Evolutionary conservation across 192 early-diverging fungal genomes (phyloP).

Genomic region (Rhizoclosmatium globosum): DNA sequence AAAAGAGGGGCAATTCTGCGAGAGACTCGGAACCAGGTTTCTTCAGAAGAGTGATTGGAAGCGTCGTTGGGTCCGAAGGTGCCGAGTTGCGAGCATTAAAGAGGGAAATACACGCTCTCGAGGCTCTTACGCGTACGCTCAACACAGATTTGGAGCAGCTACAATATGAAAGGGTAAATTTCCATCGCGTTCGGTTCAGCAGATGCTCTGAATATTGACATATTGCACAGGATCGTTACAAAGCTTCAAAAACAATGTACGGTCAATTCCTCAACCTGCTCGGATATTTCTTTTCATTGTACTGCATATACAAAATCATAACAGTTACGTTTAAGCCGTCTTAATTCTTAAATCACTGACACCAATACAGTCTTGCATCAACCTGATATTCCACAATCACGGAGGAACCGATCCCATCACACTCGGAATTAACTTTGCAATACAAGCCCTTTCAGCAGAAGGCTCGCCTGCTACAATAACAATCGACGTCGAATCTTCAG

Average conservation of each 20-base stretch:
- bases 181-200: not conserved
- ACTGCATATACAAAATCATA: slow-evolving; percentile 90
- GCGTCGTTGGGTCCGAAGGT: slow-evolving; percentile 37
- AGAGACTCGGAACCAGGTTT: slow-evolving; percentile 46
- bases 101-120: slow-evolving; percentile 65
- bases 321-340: slow-evolving; percentile 53
- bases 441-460: slow-evolving; percentile 59
- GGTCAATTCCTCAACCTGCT: slow-evolving; percentile 84
- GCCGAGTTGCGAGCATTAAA: slow-evolving; percentile 55
- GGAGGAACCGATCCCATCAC: slow-evolving; percentile 87
- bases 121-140: slow-evolving; percentile 73
- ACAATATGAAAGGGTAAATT: slow-evolving; percentile 72
- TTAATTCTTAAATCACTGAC: not conserved
- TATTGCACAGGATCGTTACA: slow-evolving; percentile 56
- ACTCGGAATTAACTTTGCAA: slow-evolving; percentile 74
- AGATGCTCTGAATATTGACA: not conserved
- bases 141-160: slow-evolving; percentile 84
- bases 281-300: slow-evolving; percentile 86
- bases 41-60: slow-evolving; percentile 60
- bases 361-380: slow-evolving; percentile 69
- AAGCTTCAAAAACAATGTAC: slow-evolving; percentile 71
- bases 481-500: slow-evolving; percentile 85
- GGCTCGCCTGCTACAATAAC: slow-evolving; percentile 47
- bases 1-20: not conserved
- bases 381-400: slow-evolving; percentile 77